Evolutionary conservation across 192 early-diverging fungal genomes (phyloP).

Genomic region (Rhizophlyctis rosea): DNA sequence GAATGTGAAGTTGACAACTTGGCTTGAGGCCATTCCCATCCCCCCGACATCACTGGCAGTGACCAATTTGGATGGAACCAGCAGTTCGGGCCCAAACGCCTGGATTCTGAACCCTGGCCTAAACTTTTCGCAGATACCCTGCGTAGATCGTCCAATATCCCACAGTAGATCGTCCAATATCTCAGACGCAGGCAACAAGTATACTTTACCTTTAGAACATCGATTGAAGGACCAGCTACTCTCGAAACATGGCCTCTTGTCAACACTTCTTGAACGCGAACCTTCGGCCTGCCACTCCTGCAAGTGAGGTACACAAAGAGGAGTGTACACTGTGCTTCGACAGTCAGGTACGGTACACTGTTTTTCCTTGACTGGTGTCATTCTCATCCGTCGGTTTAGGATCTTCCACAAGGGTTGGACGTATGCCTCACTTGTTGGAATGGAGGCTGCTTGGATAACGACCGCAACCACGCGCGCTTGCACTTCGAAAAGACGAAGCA

Average conservation of each 20-base stretch:
- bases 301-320: constrained; percentile 76
- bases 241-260: constrained; percentile 33
- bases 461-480: constrained; percentile 68
- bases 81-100: too few relatives aligned
- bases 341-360: constrained; percentile 45
- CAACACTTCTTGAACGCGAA: constrained; percentile 46
- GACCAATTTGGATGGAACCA: too few relatives aligned
- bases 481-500: constrained; percentile 76
- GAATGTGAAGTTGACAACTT: too few relatives aligned
- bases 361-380: constrained; percentile 5
- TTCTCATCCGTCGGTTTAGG: constrained; percentile 43
- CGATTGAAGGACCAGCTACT: neutral
- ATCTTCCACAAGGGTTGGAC: constrained; percentile 74
- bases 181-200: too few relatives aligned
- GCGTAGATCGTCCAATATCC: too few relatives aligned
- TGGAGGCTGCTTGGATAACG: constrained; percentile 69
- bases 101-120: too few relatives aligned
- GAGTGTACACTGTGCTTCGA: constrained; percentile 96
- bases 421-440: constrained; percentile 96
- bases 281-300: constrained; percentile 39
- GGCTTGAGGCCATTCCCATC: too few relatives aligned
- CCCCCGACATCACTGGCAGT: too few relatives aligned
- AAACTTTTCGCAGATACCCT: too few relatives aligned
- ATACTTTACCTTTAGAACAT: neutral
- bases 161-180: too few relatives aligned